These are phyloP conservation scores for Silene vulgaris DNA, from an alignment of 179 eudicot species.

Conservation along the genomic window DNA sequence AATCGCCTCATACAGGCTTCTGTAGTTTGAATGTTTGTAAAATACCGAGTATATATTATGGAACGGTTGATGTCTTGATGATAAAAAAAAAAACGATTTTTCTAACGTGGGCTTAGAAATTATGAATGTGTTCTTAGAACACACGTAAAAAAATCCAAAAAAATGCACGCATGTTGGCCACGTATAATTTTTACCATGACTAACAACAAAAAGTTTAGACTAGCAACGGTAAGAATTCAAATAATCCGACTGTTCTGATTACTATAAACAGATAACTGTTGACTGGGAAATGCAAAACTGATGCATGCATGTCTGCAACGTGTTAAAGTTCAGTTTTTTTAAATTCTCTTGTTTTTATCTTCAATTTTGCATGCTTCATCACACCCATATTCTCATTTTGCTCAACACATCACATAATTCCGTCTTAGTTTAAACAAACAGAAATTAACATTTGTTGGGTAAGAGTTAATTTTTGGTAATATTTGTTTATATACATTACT, in stretches of 20 bases:
- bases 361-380: background rate
- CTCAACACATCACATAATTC: background rate
- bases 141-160: no score
- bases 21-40: no score
- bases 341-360: background rate
- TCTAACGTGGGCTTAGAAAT: no score
- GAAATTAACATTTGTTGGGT: background rate
- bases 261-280: background rate
- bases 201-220: background rate
- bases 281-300: background rate
- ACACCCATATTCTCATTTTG: background rate
- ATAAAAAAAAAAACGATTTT: no score
- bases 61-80: no score
- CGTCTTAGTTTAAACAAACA: background rate
- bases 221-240: background rate
- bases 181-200: background rate
- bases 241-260: background rate
- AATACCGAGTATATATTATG: no score
- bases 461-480: background rate
- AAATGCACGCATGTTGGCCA: slow-evolving; percentile 4
- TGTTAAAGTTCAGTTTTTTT: slow-evolving; percentile 12
- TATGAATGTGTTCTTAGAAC: no score
- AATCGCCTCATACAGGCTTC: no score
- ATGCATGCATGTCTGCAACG: slow-evolving; percentile 21
- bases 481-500: background rate